phyloP scores from a whole-genome alignment of 495 filamentous ascomycete species.

The Talaromyces adpressus region DNA sequence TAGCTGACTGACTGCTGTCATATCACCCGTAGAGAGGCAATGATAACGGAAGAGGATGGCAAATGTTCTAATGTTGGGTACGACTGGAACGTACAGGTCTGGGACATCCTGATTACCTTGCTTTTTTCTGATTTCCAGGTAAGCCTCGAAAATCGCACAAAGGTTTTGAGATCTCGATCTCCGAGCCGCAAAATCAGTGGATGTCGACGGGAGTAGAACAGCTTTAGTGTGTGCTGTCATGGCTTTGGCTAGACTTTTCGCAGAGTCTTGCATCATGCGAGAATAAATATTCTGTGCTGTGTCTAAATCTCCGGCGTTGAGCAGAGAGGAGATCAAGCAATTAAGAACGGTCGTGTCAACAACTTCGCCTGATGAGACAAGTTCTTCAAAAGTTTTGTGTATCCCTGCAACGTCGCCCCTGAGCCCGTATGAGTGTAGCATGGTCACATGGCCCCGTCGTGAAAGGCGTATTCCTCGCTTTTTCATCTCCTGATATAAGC shows the following conservation, averaged over 20 bases:
- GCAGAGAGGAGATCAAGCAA: conserved; percentile 69
- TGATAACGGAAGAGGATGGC: conserved; percentile 34
- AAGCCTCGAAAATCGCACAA: conserved; percentile 30
- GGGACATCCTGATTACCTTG: conserved; percentile 23
- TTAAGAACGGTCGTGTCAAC: conserved; percentile 86
- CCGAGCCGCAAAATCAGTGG: conserved; percentile 24
- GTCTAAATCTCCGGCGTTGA: conserved; percentile 60
- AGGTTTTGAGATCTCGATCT: conserved; percentile 23
- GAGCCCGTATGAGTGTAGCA: conserved; percentile 79
- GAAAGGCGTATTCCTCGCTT: conserved; percentile 55
- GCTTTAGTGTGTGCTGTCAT: background rate
- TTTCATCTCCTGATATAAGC: conserved; percentile 75
- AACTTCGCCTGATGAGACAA: conserved; percentile 74
- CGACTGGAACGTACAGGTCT: conserved; percentile 30
- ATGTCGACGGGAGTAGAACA: conserved; percentile 18
- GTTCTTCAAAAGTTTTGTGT: conserved; percentile 61
- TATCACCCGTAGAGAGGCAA: conserved; percentile 27
- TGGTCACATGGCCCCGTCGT: conserved; percentile 67
- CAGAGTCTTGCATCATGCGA: conserved; percentile 57
- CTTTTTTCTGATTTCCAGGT: conserved; percentile 18
- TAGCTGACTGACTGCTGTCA: conserved; percentile 28
- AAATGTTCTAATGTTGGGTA: conserved; percentile 41
- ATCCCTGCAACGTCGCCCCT: conserved; percentile 60
- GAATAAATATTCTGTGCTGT: conserved; percentile 74
- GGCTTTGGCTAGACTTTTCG: conserved; percentile 11